A percentile compares a stretch with the other conserved stretches of the same genome.
Conservation (phyloP, 805 yeast species). For the Nakazawaea wickerhamii region DNA sequence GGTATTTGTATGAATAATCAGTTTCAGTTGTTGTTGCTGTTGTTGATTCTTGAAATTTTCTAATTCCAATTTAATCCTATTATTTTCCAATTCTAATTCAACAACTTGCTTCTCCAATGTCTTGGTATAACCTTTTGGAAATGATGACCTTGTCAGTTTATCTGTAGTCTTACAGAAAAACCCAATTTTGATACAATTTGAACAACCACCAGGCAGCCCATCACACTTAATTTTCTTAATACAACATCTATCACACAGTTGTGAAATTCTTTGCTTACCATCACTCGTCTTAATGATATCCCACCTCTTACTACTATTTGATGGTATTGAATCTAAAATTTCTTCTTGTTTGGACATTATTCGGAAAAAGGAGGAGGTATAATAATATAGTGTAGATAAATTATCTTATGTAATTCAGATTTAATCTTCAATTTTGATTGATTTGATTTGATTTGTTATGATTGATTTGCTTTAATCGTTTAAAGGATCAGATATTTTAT, state of each 20-base stretch:
- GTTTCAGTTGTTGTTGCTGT: constrained; percentile 5
- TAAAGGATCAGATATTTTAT: too few relatives aligned
- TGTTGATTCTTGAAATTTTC: constrained; percentile 19
- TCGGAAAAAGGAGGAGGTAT: too few relatives aligned
- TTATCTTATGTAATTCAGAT: too few relatives aligned
- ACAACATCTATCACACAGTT: constrained; percentile 80
- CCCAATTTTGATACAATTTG: constrained; percentile 59
- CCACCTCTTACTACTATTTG: constrained; percentile 8
- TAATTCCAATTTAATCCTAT: constrained; percentile 31
- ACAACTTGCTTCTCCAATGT: constrained; percentile 60
- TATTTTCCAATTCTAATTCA: constrained; percentile 52
- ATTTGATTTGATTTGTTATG: too few relatives aligned
- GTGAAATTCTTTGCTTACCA: constrained; percentile 51
- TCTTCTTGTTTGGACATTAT: not conserved
- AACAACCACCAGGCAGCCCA: constrained; percentile 62
- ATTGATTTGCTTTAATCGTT: too few relatives aligned
- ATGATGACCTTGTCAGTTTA: constrained; percentile 68
- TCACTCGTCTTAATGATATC: constrained; percentile 29
- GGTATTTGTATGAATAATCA: too few relatives aligned
- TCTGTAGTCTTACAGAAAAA: constrained; percentile 70
- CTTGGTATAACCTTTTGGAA: constrained; percentile 79
- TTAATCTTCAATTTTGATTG: too few relatives aligned
- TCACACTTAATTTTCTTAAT: constrained; percentile 74
- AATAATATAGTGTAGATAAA: too few relatives aligned
- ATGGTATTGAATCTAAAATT: not conserved